Percentiles rank a stretch among this genome's conserved stretches.
phyloP scores from a whole-genome alignment of 1,284 basidiomycete genomes.

The Grifola frondosa region DNA sequence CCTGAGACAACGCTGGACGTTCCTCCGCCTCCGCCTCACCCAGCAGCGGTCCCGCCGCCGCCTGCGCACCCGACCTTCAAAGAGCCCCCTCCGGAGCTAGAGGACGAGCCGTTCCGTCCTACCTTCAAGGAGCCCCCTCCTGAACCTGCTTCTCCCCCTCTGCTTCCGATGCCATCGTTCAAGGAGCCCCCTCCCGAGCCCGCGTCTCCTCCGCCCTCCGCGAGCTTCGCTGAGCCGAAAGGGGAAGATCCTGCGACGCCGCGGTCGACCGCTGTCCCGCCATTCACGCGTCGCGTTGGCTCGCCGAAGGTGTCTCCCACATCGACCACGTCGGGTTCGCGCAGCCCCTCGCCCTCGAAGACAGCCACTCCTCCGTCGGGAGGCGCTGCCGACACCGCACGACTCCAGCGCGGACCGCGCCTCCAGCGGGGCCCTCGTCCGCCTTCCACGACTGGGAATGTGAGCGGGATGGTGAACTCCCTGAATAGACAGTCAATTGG shows the following conservation, averaged over 20 bases:
- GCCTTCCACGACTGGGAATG: conserved; percentile 39
- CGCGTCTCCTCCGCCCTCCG: conserved; percentile 32
- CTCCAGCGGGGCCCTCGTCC: conserved; percentile 45
- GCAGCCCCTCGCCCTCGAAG: conserved; percentile 40
- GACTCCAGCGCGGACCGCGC: conserved; percentile 55
- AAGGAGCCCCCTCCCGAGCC: conserved; percentile 28
- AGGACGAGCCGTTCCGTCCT: conserved; percentile 46
- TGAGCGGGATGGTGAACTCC: conserved; percentile 54
- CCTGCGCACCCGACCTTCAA: conserved; percentile 34
- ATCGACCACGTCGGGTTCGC: conserved; percentile 31
- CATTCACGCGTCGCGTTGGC: conserved; percentile 31
- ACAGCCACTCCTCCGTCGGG: conserved; percentile 38
- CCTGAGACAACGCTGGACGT: conserved; percentile 23
- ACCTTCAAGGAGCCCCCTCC: conserved; percentile 50
- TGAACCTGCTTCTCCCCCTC: conserved; percentile 29
- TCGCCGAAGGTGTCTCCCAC: conserved; percentile 31
- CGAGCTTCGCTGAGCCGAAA: no score
- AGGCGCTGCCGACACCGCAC: conserved; percentile 45
- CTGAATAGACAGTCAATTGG: conserved; percentile 46
- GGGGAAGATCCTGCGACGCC: no score
- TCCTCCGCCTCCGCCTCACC: conserved; percentile 31
- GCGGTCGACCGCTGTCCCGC: conserved; percentile 46
- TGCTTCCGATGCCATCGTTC: conserved; percentile 26
- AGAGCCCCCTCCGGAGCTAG: conserved; percentile 39
- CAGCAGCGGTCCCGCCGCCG: conserved; percentile 10